Base-by-base conservation (phyloP, 441 rosid genomes). In the Cnidoscolus chayamansa region DNA sequence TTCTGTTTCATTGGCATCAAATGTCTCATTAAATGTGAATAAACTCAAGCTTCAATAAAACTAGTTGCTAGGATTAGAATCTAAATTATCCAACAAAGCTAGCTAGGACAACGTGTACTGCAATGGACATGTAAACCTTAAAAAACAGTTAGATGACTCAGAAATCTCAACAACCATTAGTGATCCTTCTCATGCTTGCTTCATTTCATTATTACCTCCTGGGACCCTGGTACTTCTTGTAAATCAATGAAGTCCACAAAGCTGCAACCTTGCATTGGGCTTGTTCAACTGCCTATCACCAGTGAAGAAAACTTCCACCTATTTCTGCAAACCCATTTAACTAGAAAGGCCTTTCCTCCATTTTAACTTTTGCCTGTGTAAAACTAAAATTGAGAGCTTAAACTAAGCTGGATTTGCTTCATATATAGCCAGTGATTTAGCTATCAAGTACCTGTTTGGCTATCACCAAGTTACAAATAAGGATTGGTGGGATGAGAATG, bases 21-120 rank as follows among this genome's bases (percentile, higher is more conserved):
- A 3, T 32, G 7, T 35, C 37, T n/a, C 35, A 13, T 65, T 6
- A 63, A 10, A 2, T 32, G n/a, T 54, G 31, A 70, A 30, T 32
- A 7, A 70, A 49, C 65, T 25, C 7, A 10, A 40, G 56, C 75
- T 63, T 72, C 63, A 64, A 13, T 5, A 40, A 40, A 40, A 16
- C 25, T 53, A 60, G 19, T 25, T 4, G 20, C 37, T 58, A 10
- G 17, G 59, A 15, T 15, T 45, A 58, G 25, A 10, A 49, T 30
- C 59, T 67, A 53, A 0, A 67, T 51, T 67, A 65, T 51, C 58
- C 5, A 8, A n/a, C 40, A 40, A 10, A 54, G 62, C 50, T 68
- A 37, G 37, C 51, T 55, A 12, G 8, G 3, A 49, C 3, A 30
- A 47, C 25, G 15, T 7, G 19, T 45, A 9, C 7, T 50, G 5